These are phyloP conservation scores for Mycena citricolor DNA, from an alignment of 1,284 basidiomycete genomes.

Conservation along the genomic window DNA sequence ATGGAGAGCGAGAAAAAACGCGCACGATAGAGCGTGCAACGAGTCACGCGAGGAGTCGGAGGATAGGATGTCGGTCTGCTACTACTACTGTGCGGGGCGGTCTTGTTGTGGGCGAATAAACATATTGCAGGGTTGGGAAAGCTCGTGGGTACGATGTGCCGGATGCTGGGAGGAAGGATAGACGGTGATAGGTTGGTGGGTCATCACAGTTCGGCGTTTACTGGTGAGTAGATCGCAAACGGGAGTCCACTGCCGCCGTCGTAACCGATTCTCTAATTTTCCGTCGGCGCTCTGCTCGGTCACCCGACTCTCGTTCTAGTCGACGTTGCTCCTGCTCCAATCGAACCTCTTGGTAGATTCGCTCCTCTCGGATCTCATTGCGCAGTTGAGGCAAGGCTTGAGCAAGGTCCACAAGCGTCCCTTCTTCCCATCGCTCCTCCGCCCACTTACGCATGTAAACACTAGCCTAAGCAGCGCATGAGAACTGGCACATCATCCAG, in stretches of 20 bases:
- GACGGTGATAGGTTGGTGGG: no score
- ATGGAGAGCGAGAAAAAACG: background rate
- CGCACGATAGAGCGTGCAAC: no score
- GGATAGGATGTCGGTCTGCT: constrained; percentile 22
- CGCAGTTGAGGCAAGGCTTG: constrained; percentile 50
- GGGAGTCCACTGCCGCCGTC: constrained; percentile 7
- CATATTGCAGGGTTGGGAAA: constrained; percentile 6
- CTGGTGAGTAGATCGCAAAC: no score
- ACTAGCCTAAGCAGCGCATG: constrained; percentile 44
- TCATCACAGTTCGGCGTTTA: no score
- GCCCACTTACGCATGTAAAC: constrained; percentile 61
- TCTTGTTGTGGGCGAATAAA: constrained; percentile 14
- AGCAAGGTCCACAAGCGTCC: constrained; percentile 43
- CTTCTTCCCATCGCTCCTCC: constrained; percentile 54
- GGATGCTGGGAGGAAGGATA: no score
- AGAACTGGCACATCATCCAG: constrained; percentile 1
- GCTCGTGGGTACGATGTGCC: no score
- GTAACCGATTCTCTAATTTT: constrained; percentile 19
- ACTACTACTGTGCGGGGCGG: no score
- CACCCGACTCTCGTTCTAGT: constrained; percentile 18
- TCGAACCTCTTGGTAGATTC: constrained; percentile 21
- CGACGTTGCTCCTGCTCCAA: constrained; percentile 17
- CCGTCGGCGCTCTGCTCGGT: constrained; percentile 13
- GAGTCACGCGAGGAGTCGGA: no score
- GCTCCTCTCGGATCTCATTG: constrained; percentile 34